Evolutionary conservation across 116 monocot genomes (phyloP).

Genomic region (Zostera marina): DNA sequence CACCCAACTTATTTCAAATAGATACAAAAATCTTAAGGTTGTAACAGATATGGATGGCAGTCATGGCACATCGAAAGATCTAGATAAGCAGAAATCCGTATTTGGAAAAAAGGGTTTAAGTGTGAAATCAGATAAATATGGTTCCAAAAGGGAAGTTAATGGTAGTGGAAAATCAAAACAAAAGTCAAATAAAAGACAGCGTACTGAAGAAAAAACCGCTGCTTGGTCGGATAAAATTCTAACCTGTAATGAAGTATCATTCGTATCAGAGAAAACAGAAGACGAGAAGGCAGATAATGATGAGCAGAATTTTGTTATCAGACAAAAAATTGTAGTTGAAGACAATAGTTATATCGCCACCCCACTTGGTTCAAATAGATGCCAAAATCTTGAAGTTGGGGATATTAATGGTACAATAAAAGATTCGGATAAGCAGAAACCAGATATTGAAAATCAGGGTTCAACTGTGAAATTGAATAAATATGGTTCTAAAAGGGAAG

Average conservation of each 20-base stretch:
- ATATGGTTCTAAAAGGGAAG: not conserved
- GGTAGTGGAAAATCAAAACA: slow-evolving; percentile 1
- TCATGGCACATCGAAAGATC: slow-evolving; percentile 8
- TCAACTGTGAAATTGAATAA: not conserved
- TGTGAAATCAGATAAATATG: not conserved
- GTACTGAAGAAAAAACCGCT: slow-evolving; percentile 7
- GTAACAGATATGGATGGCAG: not conserved
- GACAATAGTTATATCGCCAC: slow-evolving; percentile 5
- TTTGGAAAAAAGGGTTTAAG: slow-evolving; percentile 3
- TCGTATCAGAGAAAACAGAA: slow-evolving; percentile 5
- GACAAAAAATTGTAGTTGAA: slow-evolving; percentile 3
- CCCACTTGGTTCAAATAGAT: not conserved
- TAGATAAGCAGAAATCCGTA: slow-evolving; percentile 60
- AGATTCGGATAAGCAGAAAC: slow-evolving; percentile 66
- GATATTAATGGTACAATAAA: not conserved
- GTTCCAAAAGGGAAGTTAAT: not conserved
- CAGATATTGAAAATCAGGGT: slow-evolving; percentile 11
- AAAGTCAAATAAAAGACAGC: slow-evolving; percentile 10
- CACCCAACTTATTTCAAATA: not conserved
- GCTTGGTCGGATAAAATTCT: slow-evolving; percentile 8
- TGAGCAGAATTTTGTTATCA: slow-evolving; percentile 7
- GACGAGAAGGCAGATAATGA: not conserved
- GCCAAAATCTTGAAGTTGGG: slow-evolving; percentile 1
- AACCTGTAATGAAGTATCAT: not conserved
- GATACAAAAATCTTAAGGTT: slow-evolving; percentile 2